Conservation (phyloP, 805 yeast genomes). For the Candida hispaniensis region DNA sequence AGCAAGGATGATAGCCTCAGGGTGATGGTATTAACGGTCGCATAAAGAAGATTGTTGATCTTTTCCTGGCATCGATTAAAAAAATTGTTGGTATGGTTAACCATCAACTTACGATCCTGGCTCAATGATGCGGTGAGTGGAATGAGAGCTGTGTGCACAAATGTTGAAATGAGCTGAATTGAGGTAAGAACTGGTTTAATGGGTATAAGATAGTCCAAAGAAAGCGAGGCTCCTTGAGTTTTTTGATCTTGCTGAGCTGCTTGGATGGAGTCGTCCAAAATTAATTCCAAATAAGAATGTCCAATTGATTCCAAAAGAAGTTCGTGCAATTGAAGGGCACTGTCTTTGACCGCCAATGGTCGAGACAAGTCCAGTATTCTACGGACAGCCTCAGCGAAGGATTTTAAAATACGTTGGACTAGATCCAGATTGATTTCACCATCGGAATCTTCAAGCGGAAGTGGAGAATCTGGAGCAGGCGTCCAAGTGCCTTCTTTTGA, state of each 20-base stretch:
- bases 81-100: conserved; percentile 49
- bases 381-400: conserved; percentile 67
- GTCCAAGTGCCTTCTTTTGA: no score
- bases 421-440: conserved; percentile 31
- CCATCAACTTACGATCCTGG: conserved; percentile 46
- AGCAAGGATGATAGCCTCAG: conserved; percentile 41
- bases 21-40: conserved; percentile 43
- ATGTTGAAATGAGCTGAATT: conserved; percentile 53
- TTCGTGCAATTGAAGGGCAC: conserved; percentile 56
- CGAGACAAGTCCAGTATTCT: conserved; percentile 67
- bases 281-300: conserved; percentile 59
- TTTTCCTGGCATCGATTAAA: conserved; percentile 53
- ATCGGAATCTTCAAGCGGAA: conserved; percentile 12
- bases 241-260: conserved; percentile 30
- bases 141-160: conserved; percentile 61
- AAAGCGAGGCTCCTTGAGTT: conserved; percentile 27
- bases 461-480: conserved; percentile 5
- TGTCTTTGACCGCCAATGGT: conserved; percentile 39
- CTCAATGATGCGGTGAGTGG: conserved; percentile 61
- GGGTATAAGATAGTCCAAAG: conserved; percentile 39
- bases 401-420: conserved; percentile 55
- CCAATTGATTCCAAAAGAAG: conserved; percentile 61
- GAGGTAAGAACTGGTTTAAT: conserved; percentile 49
- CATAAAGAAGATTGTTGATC: conserved; percentile 52
- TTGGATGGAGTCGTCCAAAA: conserved; percentile 56